Conservation (phyloP, 148 eudicot genomes). For the Salicornia ramosissima region DNA sequence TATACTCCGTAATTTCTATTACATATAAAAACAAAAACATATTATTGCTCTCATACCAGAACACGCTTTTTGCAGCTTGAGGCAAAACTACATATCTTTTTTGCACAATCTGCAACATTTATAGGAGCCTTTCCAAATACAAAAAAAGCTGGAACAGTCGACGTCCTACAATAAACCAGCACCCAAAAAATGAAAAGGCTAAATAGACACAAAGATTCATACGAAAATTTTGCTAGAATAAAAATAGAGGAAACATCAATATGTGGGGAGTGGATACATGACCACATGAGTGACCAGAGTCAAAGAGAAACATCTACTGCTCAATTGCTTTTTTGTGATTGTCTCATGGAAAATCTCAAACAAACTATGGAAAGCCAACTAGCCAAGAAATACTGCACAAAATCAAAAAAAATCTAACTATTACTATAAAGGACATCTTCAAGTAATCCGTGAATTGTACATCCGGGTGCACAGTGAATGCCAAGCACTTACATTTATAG, state of each 20-base stretch:
- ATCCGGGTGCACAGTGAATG: too few relatives aligned
- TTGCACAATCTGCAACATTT: conserved; percentile 40
- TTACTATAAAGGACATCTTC: too few relatives aligned
- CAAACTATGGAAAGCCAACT: too few relatives aligned
- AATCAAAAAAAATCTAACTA: too few relatives aligned
- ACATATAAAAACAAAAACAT: too few relatives aligned
- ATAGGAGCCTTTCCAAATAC: conserved; percentile 72
- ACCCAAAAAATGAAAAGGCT: not conserved
- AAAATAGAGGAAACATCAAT: not conserved
- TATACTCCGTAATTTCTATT: too few relatives aligned
- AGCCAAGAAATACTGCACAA: too few relatives aligned
- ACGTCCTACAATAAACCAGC: conserved; percentile 44
- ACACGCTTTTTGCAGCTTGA: conserved; percentile 46
- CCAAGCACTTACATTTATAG: too few relatives aligned
- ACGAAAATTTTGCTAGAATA: not conserved
- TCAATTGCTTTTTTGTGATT: too few relatives aligned
- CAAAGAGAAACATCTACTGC: not conserved
- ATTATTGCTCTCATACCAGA: conserved; percentile 40
- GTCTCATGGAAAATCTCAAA: too few relatives aligned
- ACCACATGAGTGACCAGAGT: not conserved
- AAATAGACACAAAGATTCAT: not conserved
- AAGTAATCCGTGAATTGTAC: too few relatives aligned
- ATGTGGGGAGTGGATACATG: not conserved
- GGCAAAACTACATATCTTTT: conserved; percentile 38
- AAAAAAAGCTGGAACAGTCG: conserved; percentile 81